Evolutionary conservation across 2,329 filamentous ascomycete genomes (phyloP), one percentile per base, ranked within the genome.

Genomic region (Dothideomycetes sp.): DNA sequence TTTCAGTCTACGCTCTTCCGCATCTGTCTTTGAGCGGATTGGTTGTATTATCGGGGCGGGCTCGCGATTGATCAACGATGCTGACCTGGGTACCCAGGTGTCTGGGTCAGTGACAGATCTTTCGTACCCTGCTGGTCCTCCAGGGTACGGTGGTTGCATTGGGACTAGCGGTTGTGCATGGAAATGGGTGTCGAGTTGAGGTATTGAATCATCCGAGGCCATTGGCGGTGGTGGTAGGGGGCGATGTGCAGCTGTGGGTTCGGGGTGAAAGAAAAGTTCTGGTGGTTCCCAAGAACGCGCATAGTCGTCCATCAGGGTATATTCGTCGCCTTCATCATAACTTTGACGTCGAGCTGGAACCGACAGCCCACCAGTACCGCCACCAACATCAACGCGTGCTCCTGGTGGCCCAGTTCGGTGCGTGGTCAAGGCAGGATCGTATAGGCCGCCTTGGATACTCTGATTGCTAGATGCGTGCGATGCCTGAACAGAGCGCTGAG

Each of bases 231-330:
- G 68, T 51, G 77, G 74, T 34, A 81, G 59, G 38, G 77, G 78
- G 37, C 68, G 69, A 50, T 62, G 67, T 67, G 46, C 75, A 65
- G 57, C 61, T 55, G 87, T 77, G 30, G 4, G 85, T 14, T 34
- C 85, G 14, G 88, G 88, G 52, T 96, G 87, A 58, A 93, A 98
- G 57, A 94, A 94, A 55, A 96, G 79, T 51, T 94, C 91, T 14
- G 83, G 84, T 45, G 86, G 84, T 41, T 87, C 85, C 24, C 57
- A 58, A 19, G 54, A 56, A 51, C 24, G 54, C 50, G 40, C 54
- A 54, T 22, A 48, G 52, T 42, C 55, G 34, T 69, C 63, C 47
- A 59, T 65, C 27, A 70, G 53, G 4, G 57, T 59, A 34, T 61
- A 72, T 58, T 96, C 91, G 49, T 95, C 91, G 2, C 85, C 89